phyloP scores from a whole-genome alignment of 106 monocot species.

The Iris macrosiphon region DNA sequence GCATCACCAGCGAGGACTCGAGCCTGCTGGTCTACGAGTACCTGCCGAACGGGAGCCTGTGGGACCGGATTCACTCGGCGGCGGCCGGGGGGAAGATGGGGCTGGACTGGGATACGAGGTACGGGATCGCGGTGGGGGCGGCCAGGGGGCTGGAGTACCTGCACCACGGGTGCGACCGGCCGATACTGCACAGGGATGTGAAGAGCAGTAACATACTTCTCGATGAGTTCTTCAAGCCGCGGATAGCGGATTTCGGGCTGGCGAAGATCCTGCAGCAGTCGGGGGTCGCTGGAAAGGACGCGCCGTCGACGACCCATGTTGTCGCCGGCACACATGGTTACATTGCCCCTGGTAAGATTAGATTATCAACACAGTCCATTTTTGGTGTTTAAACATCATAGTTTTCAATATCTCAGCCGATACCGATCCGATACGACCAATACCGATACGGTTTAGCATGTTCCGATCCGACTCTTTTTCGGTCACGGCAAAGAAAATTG shows the following conservation, averaged over 20 bases:
- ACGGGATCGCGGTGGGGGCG: constrained; percentile 62
- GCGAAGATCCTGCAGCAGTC: constrained; percentile 16
- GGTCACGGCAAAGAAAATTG: too few species aligned
- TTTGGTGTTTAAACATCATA: neutral
- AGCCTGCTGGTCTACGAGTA: constrained; percentile 82
- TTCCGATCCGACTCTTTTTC: too few species aligned
- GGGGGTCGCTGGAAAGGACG: constrained; percentile 21
- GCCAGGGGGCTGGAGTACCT: constrained; percentile 76
- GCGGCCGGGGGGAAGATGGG: constrained; percentile 19
- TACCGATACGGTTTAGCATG: too few species aligned
- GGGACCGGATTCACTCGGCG: constrained; percentile 56
- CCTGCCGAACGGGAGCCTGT: constrained; percentile 79
- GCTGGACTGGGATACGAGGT: constrained; percentile 52
- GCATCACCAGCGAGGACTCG: constrained; percentile 75
- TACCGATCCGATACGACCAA: too few species aligned
- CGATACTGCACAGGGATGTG: constrained; percentile 76
- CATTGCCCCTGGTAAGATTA: constrained; percentile 84
- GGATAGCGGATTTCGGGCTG: constrained; percentile 88
- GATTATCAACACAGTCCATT: too few species aligned
- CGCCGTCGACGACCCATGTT: constrained; percentile 40
- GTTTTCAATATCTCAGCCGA: too few species aligned
- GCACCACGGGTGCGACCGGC: constrained; percentile 66
- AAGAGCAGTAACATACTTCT: constrained; percentile 91
- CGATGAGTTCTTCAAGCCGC: constrained; percentile 63
- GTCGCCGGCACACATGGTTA: constrained; percentile 83